Conservation (phyloP, 2,329 filamentous ascomycete genomes). For the Xylaria sp. region DNA sequence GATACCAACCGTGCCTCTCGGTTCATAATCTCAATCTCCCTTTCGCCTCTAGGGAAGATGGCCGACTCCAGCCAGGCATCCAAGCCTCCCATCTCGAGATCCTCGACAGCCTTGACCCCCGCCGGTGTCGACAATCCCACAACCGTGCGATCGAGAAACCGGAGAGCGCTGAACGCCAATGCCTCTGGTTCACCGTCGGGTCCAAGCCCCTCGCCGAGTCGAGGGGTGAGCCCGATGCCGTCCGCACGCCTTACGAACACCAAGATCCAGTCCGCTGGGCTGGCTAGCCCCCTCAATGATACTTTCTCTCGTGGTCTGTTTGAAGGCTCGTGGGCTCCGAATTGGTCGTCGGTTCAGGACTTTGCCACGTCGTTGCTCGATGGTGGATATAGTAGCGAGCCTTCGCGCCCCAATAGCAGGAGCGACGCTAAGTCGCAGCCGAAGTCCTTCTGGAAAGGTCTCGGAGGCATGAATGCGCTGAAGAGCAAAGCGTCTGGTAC, state of each 20-base stretch:
- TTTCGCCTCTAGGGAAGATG: conserved; percentile 42
- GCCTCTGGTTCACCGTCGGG: conserved; percentile 51
- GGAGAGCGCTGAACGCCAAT: conserved; percentile 53
- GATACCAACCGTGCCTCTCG: conserved; percentile 41
- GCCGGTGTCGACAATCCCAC: conserved; percentile 56
- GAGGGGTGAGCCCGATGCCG: conserved; percentile 62
- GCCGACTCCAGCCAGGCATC: conserved; percentile 43
- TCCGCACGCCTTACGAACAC: conserved; percentile 52
- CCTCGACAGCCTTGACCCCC: conserved; percentile 60
- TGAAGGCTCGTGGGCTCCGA: conserved; percentile 62
- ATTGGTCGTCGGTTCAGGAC: conserved; percentile 66
- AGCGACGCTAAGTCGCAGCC: conserved; percentile 46
- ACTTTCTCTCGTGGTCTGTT: conserved; percentile 56
- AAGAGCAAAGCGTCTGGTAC: conserved; percentile 46
- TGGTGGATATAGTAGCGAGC: conserved; percentile 49
- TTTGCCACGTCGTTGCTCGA: conserved; percentile 61
- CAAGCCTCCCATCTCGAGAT: conserved; percentile 50
- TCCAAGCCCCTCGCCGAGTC: conserved; percentile 54
- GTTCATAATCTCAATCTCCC: conserved; percentile 29
- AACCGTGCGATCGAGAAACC: conserved; percentile 61
- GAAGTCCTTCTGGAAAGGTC: conserved; percentile 48
- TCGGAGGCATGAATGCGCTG: conserved; percentile 42
- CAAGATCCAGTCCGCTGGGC: conserved; percentile 43
- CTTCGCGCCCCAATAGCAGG: conserved; percentile 48
- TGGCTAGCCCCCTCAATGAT: conserved; percentile 46